Conservation (phyloP, 208 protist species). For the Leishmania tarentolae region DNA sequence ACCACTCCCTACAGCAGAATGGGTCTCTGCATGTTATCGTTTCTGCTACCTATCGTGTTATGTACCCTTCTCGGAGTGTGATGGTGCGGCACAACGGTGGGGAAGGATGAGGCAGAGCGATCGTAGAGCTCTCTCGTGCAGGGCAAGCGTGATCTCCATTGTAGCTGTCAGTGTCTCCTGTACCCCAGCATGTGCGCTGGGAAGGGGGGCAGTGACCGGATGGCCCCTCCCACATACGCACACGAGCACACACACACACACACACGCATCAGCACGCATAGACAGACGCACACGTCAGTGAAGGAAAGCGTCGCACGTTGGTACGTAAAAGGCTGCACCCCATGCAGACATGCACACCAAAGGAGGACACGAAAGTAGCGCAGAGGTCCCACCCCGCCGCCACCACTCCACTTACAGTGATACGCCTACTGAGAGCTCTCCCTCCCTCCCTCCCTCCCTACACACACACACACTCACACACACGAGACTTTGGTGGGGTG, state of each 20-base stretch:
- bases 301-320: too few relatives aligned
- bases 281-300: too few relatives aligned
- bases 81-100: background rate
- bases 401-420: background rate
- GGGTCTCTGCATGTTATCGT: background rate
- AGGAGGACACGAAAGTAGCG: background rate
- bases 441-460: too few relatives aligned
- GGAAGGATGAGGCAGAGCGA: too few relatives aligned
- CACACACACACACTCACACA: background rate
- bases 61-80: background rate
- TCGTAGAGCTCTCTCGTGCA: background rate
- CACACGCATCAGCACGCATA: background rate
- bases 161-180: background rate
- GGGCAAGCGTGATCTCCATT: background rate
- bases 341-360: background rate
- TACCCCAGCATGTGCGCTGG: background rate
- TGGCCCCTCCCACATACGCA: background rate
- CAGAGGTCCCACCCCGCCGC: too few relatives aligned
- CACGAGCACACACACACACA: background rate
- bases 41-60: background rate
- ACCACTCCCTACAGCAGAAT: background rate
- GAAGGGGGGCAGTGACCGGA: background rate
- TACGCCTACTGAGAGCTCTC: too few relatives aligned
- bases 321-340: background rate
- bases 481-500: background rate